These are phyloP conservation scores for Rusavskia elegans DNA, from an alignment of 495 filamentous ascomycete genomes.

Conservation along the genomic window DNA sequence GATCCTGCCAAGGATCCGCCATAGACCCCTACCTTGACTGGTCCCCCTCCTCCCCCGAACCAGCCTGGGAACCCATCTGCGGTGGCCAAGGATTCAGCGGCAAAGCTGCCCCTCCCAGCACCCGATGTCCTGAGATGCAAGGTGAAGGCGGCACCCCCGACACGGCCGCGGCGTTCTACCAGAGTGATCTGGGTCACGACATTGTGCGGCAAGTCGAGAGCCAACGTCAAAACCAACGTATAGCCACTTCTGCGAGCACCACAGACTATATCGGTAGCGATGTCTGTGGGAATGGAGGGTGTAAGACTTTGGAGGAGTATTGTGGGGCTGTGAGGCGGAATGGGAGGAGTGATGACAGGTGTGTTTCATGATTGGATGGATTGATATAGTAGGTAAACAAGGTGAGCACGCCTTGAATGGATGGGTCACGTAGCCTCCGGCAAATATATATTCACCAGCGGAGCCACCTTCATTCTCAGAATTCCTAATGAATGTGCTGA, in stretches of 20 bases:
- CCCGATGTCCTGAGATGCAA: neutral
- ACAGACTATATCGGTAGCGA: neutral
- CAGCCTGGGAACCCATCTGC: neutral
- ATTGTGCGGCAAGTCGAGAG: neutral
- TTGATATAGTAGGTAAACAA: no score
- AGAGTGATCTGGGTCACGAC: neutral
- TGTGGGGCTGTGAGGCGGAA: neutral
- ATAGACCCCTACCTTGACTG: neutral
- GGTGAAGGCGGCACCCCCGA: neutral
- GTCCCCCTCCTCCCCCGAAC: neutral
- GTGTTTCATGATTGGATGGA: neutral
- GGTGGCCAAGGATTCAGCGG: neutral
- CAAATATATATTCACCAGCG: no score
- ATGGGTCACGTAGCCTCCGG: no score
- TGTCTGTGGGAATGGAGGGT: neutral
- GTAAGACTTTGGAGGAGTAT: neutral
- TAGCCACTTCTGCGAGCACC: neutral
- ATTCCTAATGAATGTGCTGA: no score
- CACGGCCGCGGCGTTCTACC: neutral
- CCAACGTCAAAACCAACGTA: neutral
- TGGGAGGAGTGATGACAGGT: neutral
- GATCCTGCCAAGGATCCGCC: slow-evolving; percentile 10
- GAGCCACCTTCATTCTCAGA: no score
- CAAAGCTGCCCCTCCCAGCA: neutral
- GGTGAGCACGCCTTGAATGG: no score